Base-by-base conservation (phyloP, 371 early-diverging fungal species). In the Blakeslea trispora region DNA sequence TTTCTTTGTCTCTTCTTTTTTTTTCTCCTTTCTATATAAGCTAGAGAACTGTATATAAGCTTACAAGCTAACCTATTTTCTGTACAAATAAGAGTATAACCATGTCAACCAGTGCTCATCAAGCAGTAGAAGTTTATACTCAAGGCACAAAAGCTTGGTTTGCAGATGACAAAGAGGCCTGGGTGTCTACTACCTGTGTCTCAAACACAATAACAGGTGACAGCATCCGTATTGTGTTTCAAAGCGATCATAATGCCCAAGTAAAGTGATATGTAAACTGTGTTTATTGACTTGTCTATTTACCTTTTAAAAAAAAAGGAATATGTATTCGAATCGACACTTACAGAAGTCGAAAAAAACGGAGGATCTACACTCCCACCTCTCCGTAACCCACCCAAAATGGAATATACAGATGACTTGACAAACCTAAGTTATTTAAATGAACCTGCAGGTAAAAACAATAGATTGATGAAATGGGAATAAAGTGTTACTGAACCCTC, bases 351-450 rank as follows among this genome's bases (percentile, higher is more conserved):
- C 11, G 69, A 79, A 35, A 84, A 83, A 54, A 65, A 63, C 35
- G 82, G 85, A 60, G 83, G 77, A 59, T 78, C 82, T 34, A 82
- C 80, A 44, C 74, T 96, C 28, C 96, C 95, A 21, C 95, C 94
- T 11, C 75, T 96, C 48, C 86, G 93, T 71, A 95, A 96, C 65
- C 96, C 98, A 18, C 92, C 91, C 1, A 77, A 84, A 35, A 77
- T 92, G 57, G 95, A 95, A 59, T 90, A 91, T 50, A 89, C 88
- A 42, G 97, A 98, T 69, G 97, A 95, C 69, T 71, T 96, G 68
- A 93, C 96, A 6, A 90, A 84, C 57, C 81, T 96, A 37, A 92
- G 93, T 70, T 91, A 96, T 71, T 82, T 94, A 32, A 91, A 95
- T 76, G 97, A 96, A 60, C 90, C 92, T 19, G 88, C 87, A 52